Percentiles rank a stretch among this genome's conserved stretches.
phyloP scores from a whole-genome alignment of 2,329 filamentous ascomycete species.

The Chrysosporium queenslandicum region DNA sequence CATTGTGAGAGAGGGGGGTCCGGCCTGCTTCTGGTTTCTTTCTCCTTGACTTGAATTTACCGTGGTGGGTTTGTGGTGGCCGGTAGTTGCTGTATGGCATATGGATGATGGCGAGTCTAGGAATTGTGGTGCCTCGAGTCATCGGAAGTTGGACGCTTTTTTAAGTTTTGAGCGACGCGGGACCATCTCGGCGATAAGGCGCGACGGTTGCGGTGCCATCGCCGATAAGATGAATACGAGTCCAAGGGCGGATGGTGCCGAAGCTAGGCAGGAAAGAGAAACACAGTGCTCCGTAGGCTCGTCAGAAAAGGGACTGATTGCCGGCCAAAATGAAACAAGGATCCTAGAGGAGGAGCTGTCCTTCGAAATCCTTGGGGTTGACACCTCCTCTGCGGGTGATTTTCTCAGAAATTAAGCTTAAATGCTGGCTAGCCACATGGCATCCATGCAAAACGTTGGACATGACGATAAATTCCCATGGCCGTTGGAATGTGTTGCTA shows the following conservation, averaged over 20 bases:
- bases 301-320: background rate
- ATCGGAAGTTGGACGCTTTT: too few relatives aligned
- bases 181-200: background rate
- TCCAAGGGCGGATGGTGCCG: background rate
- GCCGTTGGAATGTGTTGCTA: too few relatives aligned
- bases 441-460: background rate
- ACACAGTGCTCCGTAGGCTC: background rate
- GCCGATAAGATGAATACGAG: background rate
- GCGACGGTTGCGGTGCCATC: background rate
- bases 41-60: too few relatives aligned
- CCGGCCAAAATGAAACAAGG: background rate
- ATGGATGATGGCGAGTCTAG: background rate
- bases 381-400: background rate
- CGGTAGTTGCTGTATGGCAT: background rate
- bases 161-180: background rate
- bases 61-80: background rate
- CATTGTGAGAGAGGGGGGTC: slow-evolving; percentile 1
- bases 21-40: too few relatives aligned
- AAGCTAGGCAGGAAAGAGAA: background rate
- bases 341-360: too few relatives aligned
- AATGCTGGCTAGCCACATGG: background rate
- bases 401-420: background rate
- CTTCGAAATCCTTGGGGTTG: background rate
- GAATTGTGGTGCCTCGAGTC: background rate
- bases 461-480: too few relatives aligned